phyloP scores from a whole-genome alignment of 2,329 filamentous ascomycete genomes.

The Acrocalymma vagum region DNA sequence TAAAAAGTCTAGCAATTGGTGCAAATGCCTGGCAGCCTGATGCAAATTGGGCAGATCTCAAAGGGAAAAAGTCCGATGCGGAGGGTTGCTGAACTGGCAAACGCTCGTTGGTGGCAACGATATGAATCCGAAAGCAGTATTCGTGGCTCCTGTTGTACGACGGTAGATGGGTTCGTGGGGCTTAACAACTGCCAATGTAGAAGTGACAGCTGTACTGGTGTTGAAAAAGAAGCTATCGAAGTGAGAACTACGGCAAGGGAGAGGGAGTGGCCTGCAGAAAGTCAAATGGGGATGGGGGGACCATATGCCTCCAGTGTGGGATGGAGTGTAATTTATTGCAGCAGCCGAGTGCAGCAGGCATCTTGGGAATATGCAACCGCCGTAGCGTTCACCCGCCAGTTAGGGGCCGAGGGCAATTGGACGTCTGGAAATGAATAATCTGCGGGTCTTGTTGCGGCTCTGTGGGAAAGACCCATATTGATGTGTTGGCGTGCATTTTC shows the following conservation, averaged over 20 bases:
- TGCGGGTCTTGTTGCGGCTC: constrained; percentile 54
- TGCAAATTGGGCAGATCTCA: constrained; percentile 33
- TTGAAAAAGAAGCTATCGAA: constrained; percentile 35
- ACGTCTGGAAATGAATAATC: constrained; percentile 46
- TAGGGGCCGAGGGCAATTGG: constrained; percentile 60
- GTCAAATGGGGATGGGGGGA: constrained; percentile 40
- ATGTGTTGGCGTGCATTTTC: constrained; percentile 90
- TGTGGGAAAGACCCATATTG: constrained; percentile 63
- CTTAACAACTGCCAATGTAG: constrained; percentile 46
- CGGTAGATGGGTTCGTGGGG: constrained; percentile 33
- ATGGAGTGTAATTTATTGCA: constrained; percentile 52
- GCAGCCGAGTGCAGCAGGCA: constrained; percentile 49
- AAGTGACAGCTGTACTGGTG: constrained; percentile 47
- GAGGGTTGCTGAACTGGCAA: constrained; percentile 43
- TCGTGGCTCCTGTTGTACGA: constrained; percentile 50
- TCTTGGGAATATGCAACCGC: constrained; percentile 47
- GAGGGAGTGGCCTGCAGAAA: constrained; percentile 47
- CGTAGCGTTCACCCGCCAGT: constrained; percentile 56
- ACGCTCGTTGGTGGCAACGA: constrained; percentile 42
- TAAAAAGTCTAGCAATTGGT: constrained; percentile 30
- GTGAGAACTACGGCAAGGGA: constrained; percentile 45
- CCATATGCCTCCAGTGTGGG: constrained; percentile 49
- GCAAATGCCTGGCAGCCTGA: constrained; percentile 29
- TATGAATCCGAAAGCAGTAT: constrained; percentile 35
- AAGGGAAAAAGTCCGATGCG: constrained; percentile 28